These are phyloP conservation scores for Staphylotrichum tortipilum DNA, from an alignment of 495 filamentous ascomycete species.

Conservation along the genomic window DNA sequence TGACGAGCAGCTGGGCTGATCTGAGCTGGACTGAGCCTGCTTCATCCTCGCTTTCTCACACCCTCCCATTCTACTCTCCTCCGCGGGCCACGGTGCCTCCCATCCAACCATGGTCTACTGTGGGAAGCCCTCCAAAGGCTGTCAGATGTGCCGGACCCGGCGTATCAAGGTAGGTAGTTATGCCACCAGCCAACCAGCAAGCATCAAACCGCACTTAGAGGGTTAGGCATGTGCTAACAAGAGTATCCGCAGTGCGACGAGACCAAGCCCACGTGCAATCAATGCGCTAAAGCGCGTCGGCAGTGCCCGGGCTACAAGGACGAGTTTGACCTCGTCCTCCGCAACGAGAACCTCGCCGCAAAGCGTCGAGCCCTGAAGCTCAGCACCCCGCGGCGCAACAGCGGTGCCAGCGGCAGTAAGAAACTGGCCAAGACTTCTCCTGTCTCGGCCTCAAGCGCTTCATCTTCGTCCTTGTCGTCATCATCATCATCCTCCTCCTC, in stretches of 20 bases:
- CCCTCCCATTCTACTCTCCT: not conserved
- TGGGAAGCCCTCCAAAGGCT: slow-evolving; percentile 64
- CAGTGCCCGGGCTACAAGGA: slow-evolving; percentile 61
- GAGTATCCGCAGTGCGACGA: slow-evolving; percentile 51
- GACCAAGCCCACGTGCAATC: slow-evolving; percentile 56
- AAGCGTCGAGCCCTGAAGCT: slow-evolving; percentile 42
- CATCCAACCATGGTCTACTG: slow-evolving; percentile 59
- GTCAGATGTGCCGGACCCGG: slow-evolving; percentile 61
- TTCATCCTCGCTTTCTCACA: not conserved
- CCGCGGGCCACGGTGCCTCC: too few species aligned
- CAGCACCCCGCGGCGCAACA: slow-evolving; percentile 16
- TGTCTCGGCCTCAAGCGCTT: not conserved
- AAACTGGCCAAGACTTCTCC: not conserved
- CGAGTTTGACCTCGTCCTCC: slow-evolving; percentile 59
- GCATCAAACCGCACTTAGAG: not conserved
- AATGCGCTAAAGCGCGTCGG: slow-evolving; percentile 57
- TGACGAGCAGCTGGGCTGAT: not conserved
- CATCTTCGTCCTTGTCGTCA: not conserved
- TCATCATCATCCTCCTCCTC: not conserved
- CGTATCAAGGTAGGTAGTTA: slow-evolving; percentile 66
- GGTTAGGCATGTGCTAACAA: not conserved
- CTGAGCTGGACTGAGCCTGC: too few species aligned
- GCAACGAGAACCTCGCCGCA: slow-evolving; percentile 56
- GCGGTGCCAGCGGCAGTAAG: not conserved
- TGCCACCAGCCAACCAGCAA: slow-evolving; percentile 4